Evolutionary conservation across 208 protist species (phyloP), one percentile per base, ranked within the genome.

Genomic region (Wallacemonas sp.): DNA sequence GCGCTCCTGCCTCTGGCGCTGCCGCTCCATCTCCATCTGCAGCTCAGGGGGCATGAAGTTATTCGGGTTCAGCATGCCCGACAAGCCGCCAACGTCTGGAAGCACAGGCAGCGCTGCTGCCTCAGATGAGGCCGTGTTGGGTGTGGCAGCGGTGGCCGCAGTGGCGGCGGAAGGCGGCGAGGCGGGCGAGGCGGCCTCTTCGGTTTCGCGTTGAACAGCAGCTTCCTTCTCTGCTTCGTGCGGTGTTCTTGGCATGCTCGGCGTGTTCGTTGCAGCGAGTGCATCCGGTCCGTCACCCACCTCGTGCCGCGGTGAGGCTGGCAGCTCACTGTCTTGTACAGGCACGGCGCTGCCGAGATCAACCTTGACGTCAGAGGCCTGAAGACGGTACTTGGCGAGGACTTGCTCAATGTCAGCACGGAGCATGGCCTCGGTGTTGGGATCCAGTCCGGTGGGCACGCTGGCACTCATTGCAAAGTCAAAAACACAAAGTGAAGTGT

Each of bases 371-470:
- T 58, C 51, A 11, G 51, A 21, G 0, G 51, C 26, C 28, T 58
- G 51, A 17, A 58, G 51, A 19, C 51, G 26, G 51, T 58, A 58
- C 56, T 84, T 61, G 17, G 42, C 53, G 30, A 93, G 72, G 0
- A 84, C 71, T 2, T 79, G 38, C 47, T 85, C 78, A 66, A 93
- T 83, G 26, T 78, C 70, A 1, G 56, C 51, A 6, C 51, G 51
- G 54, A 82, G 71, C 53, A 90, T 41, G 14, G 54, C 68, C 8
- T 80, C 38, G 11, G 39, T 47, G 33, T 70, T 59, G 4, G 51
- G 30, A 31, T 58, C 51, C 12, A 58, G n/a, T 4, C 14, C 9
- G 21, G 21, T 15, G 4, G 51, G 15, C 3, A 31, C 17, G 14
- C n/a, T 31, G 22, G 51, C 14, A 36, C 15, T 58, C 24, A n/a